Base-by-base conservation (phyloP, 2,329 filamentous ascomycete species). In the Ceratocystis eucalypticola region DNA sequence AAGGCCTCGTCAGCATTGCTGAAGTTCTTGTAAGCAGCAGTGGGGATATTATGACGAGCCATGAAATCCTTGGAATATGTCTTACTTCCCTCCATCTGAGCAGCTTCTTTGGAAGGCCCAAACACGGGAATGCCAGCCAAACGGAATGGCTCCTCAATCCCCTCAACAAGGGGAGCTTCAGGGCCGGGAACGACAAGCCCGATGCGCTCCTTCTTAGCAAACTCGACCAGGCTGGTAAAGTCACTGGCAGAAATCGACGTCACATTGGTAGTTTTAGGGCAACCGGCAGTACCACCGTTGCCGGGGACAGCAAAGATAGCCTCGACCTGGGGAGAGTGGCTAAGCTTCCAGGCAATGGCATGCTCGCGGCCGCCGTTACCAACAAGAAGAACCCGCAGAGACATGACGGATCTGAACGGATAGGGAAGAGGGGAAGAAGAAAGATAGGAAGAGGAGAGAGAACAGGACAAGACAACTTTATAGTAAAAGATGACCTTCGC, bases 1-100 rank as follows among this genome's bases (percentile, higher is more conserved):
- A 80, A 79, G 15, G 91, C 91, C 61, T 84, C 78, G 66, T 87
- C 83, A 75, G 88, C 92, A 72, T 89, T 82, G 74, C 81, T 84
- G 74, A 97, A 96, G 78, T 95, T 96, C 75, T 88, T 84, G 78
- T 96, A 97, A 48, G 84, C 85, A 17, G 94, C 94, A 0, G 94
- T 97, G 46, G 93, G 92, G 71, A 99, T 96, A 72, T 83, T 82
- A 77, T 96, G 85, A 70, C 87, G 86, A 76, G 88, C 87, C 94
- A 97, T 99, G 74, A 97, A 97, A 76, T 97, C 92, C 75, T 99
- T 99, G 69, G 89, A 91, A 76, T 95, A 97, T 10, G 93, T 89
- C 80, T 99, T 99, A 78, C 89, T 95, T 68, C 94, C 94, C 77
- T 99, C 94, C 83, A 99, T 90, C 57, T 84, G 83, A 20, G 94